A percentile compares a stretch with the other conserved stretches of the same genome.
Conservation (phyloP, 257 asterid genomes). For the Thymus quinquecostatus region DNA sequence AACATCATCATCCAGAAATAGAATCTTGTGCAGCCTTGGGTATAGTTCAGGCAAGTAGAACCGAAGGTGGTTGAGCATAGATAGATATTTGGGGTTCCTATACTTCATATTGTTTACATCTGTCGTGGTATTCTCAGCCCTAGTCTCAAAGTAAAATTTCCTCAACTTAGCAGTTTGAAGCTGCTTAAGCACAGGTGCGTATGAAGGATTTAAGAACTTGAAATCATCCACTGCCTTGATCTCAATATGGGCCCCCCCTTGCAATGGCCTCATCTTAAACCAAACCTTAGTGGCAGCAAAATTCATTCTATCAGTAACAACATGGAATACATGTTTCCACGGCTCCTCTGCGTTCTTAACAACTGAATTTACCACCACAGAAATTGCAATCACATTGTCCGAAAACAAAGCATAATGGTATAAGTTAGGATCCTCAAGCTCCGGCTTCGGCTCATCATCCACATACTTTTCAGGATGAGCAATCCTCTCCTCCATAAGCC, state of each 20-base stretch:
- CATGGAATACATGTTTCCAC: conserved; percentile 90
- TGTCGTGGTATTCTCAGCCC: conserved; percentile 78
- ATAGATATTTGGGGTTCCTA: conserved; percentile 78
- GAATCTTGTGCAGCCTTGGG: conserved; percentile 77
- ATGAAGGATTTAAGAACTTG: conserved; percentile 70
- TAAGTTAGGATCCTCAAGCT: conserved; percentile 85
- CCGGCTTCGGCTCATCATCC: conserved; percentile 74
- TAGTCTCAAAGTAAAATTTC: conserved; percentile 77
- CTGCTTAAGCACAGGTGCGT: conserved; percentile 83
- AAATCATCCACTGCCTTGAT: conserved; percentile 72
- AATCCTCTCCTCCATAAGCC: conserved; percentile 96
- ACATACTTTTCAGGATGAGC: conserved; percentile 86
- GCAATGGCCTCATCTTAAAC: conserved; percentile 94
- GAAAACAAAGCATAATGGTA: conserved; percentile 92
- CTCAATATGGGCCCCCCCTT: conserved; percentile 83
- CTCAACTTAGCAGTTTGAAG: conserved; percentile 53
- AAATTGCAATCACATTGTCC: conserved; percentile 86
- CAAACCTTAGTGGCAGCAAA: conserved; percentile 93
- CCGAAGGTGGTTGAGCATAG: conserved; percentile 81
- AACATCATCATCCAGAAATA: conserved; percentile 89
- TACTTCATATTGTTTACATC: conserved; percentile 72
- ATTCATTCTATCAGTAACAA: conserved; percentile 91
- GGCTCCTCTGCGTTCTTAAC: conserved; percentile 88
- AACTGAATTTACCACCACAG: conserved; percentile 89
- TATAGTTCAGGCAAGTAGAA: conserved; percentile 94